Conservation (phyloP, 106 monocot genomes). For the Dendrobium huoshanense region DNA sequence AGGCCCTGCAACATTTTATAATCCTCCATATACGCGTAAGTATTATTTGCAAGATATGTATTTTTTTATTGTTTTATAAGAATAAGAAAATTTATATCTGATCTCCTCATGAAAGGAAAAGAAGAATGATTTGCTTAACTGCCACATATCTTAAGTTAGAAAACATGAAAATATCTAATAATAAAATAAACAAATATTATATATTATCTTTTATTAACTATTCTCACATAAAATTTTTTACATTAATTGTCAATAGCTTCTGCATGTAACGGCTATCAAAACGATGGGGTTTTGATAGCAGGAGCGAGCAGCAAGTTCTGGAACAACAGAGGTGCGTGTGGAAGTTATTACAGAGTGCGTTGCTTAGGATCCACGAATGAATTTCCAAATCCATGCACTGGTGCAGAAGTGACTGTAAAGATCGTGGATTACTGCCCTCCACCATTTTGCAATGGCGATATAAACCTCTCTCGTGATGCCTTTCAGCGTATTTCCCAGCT, state of each 20-base stretch:
- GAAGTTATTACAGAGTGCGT: conserved; percentile 5
- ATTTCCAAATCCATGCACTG: neutral
- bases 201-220: too few species aligned
- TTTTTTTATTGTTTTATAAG: too few species aligned
- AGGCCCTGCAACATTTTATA: too few species aligned
- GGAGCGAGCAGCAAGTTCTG: conserved; percentile 18
- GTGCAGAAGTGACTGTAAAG: neutral
- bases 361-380: neutral
- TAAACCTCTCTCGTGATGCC: neutral
- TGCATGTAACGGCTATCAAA: conserved; percentile 8
- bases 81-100: too few species aligned
- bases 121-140: too few species aligned
- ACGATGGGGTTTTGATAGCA: conserved; percentile 15
- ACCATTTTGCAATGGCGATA: neutral
- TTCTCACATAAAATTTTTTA: too few species aligned
- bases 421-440: neutral
- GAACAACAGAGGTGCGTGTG: conserved; percentile 17
- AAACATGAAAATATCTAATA: too few species aligned
- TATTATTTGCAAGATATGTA: too few species aligned
- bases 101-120: too few species aligned
- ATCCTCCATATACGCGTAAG: too few species aligned
- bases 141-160: too few species aligned
- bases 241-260: conserved; percentile 5
- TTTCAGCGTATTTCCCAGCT: neutral
- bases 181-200: too few species aligned